These are phyloP conservation scores for Lolium rigidum DNA, from an alignment of 176 grass and related monocot species.

Conservation along the genomic window DNA sequence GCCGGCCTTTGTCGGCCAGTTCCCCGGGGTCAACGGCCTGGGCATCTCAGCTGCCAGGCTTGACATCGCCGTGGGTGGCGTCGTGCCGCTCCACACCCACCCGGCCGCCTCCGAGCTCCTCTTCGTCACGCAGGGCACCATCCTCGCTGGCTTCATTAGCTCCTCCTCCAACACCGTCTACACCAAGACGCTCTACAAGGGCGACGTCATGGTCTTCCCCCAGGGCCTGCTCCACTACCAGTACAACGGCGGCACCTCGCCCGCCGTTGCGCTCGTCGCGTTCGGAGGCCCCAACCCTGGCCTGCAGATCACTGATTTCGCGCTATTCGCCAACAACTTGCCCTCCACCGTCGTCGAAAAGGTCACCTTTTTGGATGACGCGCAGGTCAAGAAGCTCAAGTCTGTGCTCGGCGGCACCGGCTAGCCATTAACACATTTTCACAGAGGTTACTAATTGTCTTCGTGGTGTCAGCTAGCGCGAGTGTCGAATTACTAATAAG, in stretches of 20 bases:
- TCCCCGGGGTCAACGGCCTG: conserved; percentile 12
- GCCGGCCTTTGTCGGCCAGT: conserved; percentile 26
- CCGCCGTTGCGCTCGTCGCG: conserved; percentile 35
- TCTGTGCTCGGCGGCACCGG: conserved; percentile 48
- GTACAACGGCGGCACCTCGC: conserved; percentile 45
- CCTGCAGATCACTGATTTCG: conserved; percentile 47
- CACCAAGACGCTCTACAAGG: conserved; percentile 21
- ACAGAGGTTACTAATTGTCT: no score
- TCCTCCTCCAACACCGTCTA: conserved; percentile 49
- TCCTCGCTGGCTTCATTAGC: conserved; percentile 64
- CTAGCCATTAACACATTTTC: neutral
- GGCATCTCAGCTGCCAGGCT: conserved; percentile 25
- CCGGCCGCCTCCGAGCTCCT: conserved; percentile 22
- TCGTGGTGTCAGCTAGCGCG: no score
- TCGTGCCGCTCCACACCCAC: conserved; percentile 26
- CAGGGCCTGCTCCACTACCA: conserved; percentile 65
- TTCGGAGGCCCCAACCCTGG: conserved; percentile 58
- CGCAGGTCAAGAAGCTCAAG: conserved; percentile 60
- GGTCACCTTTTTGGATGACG: conserved; percentile 50
- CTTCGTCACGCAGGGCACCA: conserved; percentile 30
- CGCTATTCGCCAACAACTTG: conserved; percentile 58
- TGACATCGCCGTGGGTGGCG: conserved; percentile 22
- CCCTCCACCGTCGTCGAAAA: conserved; percentile 29
- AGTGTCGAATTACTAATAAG: neutral
- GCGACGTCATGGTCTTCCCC: conserved; percentile 60